A percentile compares a stretch with the other conserved stretches of the same genome.
Evolutionary conservation across 441 rosid genomes (phyloP).

Genomic region (Biscutella laevigata): DNA sequence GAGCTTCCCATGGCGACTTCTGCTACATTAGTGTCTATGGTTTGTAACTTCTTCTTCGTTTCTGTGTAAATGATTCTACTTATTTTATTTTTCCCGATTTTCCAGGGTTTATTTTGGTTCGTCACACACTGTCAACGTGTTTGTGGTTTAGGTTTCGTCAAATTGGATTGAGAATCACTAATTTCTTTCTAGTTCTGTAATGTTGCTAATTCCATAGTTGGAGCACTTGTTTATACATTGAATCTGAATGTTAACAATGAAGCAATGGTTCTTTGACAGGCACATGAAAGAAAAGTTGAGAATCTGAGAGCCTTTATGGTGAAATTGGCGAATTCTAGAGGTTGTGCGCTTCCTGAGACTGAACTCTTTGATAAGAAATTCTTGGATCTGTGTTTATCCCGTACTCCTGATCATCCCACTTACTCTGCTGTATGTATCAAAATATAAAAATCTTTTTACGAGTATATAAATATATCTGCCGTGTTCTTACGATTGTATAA

Average conservation of each 20-base stretch:
- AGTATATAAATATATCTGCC: not conserved
- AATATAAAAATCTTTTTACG: not conserved
- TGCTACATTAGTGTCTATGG: conserved; percentile 12
- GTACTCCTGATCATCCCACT: conserved; percentile 25
- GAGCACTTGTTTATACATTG: conserved; percentile 1
- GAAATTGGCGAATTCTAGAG: conserved; percentile 18
- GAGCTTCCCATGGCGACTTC: conserved; percentile 11
- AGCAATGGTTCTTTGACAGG: not conserved
- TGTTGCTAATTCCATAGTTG: not conserved
- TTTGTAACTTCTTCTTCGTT: conserved; percentile 2
- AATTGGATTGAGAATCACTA: not conserved
- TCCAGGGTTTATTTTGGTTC: not conserved
- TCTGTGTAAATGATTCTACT: not conserved
- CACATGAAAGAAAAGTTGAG: conserved; percentile 19
- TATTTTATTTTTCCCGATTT: not conserved
- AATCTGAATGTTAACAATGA: not conserved
- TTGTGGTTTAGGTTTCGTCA: conserved; percentile 11
- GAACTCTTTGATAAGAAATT: conserved; percentile 16
- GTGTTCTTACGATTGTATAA: not conserved
- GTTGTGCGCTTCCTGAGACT: conserved; percentile 21
- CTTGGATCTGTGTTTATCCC: conserved; percentile 18
- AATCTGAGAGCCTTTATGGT: conserved; percentile 21
- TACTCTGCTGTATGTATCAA: conserved; percentile 23
- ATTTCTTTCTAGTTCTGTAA: too few relatives aligned
- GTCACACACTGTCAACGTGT: not conserved